Evolutionary conservation across 2,329 filamentous ascomycete species (phyloP).

Genomic region (Hypoxylon sp.): DNA sequence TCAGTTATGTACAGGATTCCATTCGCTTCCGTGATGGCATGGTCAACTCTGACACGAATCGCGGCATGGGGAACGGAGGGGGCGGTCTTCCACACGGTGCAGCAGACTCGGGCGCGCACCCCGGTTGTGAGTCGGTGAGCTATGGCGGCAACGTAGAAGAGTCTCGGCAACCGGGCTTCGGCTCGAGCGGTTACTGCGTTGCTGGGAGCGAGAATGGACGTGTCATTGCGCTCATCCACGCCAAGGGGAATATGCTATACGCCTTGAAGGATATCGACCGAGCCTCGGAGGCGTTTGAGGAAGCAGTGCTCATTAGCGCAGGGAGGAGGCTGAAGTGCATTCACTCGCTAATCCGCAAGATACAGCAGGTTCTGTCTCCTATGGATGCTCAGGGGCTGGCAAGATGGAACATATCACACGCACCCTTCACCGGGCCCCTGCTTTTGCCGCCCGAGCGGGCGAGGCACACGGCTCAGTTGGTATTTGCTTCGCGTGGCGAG

Average conservation of each 20-base stretch:
- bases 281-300: conserved; percentile 90
- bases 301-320: conserved; percentile 88
- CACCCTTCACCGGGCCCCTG: conserved; percentile 65
- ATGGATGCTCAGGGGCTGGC: conserved; percentile 45
- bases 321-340: conserved; percentile 76
- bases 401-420: conserved; percentile 43
- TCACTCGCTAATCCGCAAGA: conserved; percentile 77
- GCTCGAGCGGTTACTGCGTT: conserved; percentile 84
- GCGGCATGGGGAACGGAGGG: conserved; percentile 13
- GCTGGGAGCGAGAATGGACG: conserved; percentile 88
- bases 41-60: conserved; percentile 5
- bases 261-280: conserved; percentile 80
- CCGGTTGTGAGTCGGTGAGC: conserved; percentile 24
- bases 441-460: conserved; percentile 85
- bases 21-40: conserved; percentile 61
- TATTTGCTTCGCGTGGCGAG: conserved; percentile 78
- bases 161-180: conserved; percentile 60
- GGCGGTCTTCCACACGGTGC: conserved; percentile 19
- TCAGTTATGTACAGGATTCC: conserved; percentile 81
- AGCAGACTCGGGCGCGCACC: conserved; percentile 7
- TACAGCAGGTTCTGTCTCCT: conserved; percentile 73
- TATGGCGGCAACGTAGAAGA: conserved; percentile 24
- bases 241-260: conserved; percentile 99
- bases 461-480: conserved; percentile 79
- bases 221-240: conserved; percentile 91